Conservation (phyloP, 2,329 filamentous ascomycete species). For the Arachnopeziza araneosa region DNA sequence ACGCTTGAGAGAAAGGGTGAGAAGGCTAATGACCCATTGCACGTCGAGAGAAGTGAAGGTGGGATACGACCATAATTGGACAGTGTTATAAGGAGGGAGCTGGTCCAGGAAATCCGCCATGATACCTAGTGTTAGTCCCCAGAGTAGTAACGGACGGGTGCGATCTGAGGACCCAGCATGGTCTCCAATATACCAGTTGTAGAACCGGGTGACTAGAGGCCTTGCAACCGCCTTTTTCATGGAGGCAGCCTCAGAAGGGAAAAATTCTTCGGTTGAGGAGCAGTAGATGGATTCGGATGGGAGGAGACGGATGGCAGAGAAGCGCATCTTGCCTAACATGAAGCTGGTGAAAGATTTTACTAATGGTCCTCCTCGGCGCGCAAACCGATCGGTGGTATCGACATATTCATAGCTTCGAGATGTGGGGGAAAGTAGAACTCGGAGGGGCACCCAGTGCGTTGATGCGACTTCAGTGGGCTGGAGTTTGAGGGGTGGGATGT, state of each 20-base stretch:
- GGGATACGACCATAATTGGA: conserved; percentile 61
- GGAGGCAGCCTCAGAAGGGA: conserved; percentile 21
- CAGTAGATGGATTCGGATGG: conserved; percentile 58
- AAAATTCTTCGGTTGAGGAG: conserved; percentile 45
- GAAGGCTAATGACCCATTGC: conserved; percentile 50
- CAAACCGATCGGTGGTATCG: conserved; percentile 57
- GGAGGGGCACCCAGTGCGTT: conserved; percentile 63
- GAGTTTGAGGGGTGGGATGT: conserved; percentile 51
- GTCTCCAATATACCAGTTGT: conserved; percentile 30
- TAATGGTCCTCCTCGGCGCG: conserved; percentile 48
- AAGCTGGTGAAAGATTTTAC: conserved; percentile 48
- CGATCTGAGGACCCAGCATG: conserved; percentile 24
- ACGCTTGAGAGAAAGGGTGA: conserved; percentile 53
- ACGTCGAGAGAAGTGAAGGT: conserved; percentile 62
- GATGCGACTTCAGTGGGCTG: conserved; percentile 65
- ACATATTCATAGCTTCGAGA: conserved; percentile 58
- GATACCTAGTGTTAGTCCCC: conserved; percentile 64
- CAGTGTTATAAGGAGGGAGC: conserved; percentile 55
- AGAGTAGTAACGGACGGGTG: conserved; percentile 51
- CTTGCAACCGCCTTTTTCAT: not conserved
- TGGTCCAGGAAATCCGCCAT: conserved; percentile 63
- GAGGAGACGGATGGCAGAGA: conserved; percentile 56
- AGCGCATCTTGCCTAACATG: conserved; percentile 61
- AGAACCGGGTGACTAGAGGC: conserved; percentile 11
- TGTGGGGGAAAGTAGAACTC: conserved; percentile 52